Conservation (phyloP, 768 basidiomycete species). For the Thelephora aurantiotincta region DNA sequence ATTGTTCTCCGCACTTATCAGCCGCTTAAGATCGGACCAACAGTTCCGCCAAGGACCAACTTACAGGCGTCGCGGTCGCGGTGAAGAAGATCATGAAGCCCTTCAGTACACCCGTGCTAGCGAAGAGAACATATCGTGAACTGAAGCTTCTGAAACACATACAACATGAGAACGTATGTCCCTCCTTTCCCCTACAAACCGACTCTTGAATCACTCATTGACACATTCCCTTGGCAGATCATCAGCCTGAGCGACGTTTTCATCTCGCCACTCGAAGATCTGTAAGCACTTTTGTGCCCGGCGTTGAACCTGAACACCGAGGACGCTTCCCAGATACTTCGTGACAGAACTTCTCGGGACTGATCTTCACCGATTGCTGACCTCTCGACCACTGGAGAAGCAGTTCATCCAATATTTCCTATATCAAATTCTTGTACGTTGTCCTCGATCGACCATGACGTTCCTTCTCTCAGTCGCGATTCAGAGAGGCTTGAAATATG, state of each 20-base stretch:
- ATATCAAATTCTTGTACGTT: constrained; percentile 87
- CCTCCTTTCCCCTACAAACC: constrained; percentile 2
- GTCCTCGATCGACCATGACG: background rate
- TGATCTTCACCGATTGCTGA: constrained; percentile 92
- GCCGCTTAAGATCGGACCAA: background rate
- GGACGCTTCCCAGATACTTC: constrained; percentile 59
- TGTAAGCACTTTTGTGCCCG: constrained; percentile 37
- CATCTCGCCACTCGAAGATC: constrained; percentile 97
- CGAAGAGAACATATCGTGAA: constrained; percentile 95
- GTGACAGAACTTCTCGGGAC: constrained; percentile 98
- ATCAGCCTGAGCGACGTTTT: constrained; percentile 98
- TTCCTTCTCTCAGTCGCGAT: constrained; percentile 2
- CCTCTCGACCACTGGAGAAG: constrained; percentile 94
- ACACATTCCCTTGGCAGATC: constrained; percentile 39
- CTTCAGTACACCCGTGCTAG: constrained; percentile 95
- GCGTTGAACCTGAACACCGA: constrained; percentile 1
- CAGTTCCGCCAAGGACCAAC: constrained; percentile 90
- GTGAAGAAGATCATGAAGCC: constrained; percentile 99
- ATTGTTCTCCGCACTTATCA: constrained; percentile 1
- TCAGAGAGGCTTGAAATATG: constrained; percentile 96
- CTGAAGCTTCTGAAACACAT: constrained; percentile 97
- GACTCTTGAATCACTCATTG: background rate
- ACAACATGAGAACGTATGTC: constrained; percentile 88
- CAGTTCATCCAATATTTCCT: constrained; percentile 99
- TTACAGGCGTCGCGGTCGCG: constrained; percentile 86